Percentiles rank a stretch among this genome's conserved stretches.
Evolutionary conservation across 2,329 filamentous ascomycete species (phyloP).

Genomic region (Fusarium mexicanum): DNA sequence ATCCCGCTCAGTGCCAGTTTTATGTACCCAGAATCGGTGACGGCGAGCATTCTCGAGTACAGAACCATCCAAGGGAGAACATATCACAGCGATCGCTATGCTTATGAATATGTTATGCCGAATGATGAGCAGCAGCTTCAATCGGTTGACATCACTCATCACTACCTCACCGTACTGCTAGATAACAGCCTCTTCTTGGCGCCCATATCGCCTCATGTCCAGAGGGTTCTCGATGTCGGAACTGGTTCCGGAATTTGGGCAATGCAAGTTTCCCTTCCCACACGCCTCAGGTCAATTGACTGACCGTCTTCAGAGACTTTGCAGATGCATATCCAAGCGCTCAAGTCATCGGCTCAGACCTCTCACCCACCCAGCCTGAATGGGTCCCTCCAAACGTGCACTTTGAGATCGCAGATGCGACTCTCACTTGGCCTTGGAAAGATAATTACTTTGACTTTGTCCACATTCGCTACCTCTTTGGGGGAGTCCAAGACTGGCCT

Average conservation of each 20-base stretch:
- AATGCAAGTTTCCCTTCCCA: neutral
- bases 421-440: constrained; percentile 34
- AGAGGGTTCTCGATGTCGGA: constrained; percentile 39
- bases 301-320: constrained; percentile 24
- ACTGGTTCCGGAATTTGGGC: constrained; percentile 38
- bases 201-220: constrained; percentile 26
- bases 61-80: constrained; percentile 37
- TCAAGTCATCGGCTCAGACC: constrained; percentile 35
- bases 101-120: constrained; percentile 34
- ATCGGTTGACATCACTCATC: constrained; percentile 39
- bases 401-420: constrained; percentile 37
- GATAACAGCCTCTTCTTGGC: constrained; percentile 35
- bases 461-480: constrained; percentile 38
- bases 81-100: constrained; percentile 37
- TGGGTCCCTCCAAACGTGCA: constrained; percentile 38
- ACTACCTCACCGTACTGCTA: constrained; percentile 38
- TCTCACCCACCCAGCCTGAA: constrained; percentile 35
- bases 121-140: constrained; percentile 40
- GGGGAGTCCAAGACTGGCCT: constrained; percentile 29
- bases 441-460: constrained; percentile 33
- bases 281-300: neutral
- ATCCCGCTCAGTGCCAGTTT: constrained; percentile 28
- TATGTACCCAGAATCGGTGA: constrained; percentile 30
- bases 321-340: constrained; percentile 28
- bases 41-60: constrained; percentile 38